Evolutionary conservation across 108 stramenopile genomes (phyloP).

Genomic region (Ochromonas danica): DNA sequence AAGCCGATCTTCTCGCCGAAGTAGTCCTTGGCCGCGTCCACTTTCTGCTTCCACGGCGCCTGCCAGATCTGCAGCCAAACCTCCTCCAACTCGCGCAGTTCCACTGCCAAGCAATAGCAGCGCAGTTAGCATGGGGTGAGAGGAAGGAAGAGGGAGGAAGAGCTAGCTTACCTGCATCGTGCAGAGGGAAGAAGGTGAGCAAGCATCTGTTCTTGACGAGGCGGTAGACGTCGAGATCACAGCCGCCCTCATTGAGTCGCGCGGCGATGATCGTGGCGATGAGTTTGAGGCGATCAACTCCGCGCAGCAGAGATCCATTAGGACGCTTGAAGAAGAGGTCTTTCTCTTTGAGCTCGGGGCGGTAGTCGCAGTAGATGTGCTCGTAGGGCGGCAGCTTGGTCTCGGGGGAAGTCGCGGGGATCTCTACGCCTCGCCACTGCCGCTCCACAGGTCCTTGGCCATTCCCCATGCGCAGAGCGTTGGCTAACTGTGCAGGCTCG

Average conservation of each 20-base stretch:
- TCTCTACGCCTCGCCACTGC: background rate
- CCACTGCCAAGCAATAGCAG: too few species aligned
- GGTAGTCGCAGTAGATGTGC: slow-evolving; percentile 37
- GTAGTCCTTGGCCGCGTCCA: slow-evolving; percentile 31
- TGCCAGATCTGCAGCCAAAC: slow-evolving; percentile 40
- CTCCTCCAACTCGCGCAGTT: slow-evolving; percentile 43
- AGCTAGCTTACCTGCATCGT: too few species aligned
- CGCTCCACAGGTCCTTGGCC: background rate
- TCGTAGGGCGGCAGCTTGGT: slow-evolving; percentile 33
- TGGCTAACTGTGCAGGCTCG: background rate
- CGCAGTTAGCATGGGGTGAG: too few species aligned
- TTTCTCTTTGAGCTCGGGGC: background rate
- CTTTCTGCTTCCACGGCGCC: slow-evolving; percentile 23
- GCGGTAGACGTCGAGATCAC: slow-evolving; percentile 41
- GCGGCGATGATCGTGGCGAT: slow-evolving; percentile 48
- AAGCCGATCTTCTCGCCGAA: slow-evolving; percentile 32
- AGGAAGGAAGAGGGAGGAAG: too few species aligned
- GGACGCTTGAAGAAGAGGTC: slow-evolving; percentile 40
- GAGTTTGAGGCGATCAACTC: slow-evolving; percentile 49
- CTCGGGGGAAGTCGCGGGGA: background rate
- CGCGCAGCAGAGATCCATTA: slow-evolving; percentile 43
- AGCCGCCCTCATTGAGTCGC: slow-evolving; percentile 43
- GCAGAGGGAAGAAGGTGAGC: slow-evolving; percentile 51
- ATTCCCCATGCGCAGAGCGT: slow-evolving; percentile 1
- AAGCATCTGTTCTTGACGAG: slow-evolving; percentile 41